These are phyloP conservation scores for Amanita rubescens DNA, from an alignment of 768 basidiomycete species.

Conservation along the genomic window DNA sequence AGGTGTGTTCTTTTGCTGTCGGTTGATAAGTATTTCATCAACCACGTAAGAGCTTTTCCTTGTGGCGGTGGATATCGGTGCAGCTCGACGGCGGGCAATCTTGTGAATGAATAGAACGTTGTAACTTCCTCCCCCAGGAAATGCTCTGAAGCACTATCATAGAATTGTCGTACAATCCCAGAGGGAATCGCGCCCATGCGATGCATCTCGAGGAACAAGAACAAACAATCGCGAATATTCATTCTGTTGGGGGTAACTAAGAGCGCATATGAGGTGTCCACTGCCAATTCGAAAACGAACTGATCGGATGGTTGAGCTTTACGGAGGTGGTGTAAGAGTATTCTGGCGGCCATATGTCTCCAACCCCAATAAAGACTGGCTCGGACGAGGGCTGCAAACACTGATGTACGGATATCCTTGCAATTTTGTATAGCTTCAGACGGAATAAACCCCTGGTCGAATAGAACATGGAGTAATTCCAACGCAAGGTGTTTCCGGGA, in stretches of 20 bases:
- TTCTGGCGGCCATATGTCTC: constrained; percentile 31
- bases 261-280: constrained; percentile 37
- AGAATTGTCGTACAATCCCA: constrained; percentile 39
- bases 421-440: constrained; percentile 34
- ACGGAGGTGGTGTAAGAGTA: constrained; percentile 28
- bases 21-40: constrained; percentile 39
- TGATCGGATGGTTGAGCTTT: constrained; percentile 11
- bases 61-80: constrained; percentile 45
- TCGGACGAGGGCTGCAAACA: constrained; percentile 41
- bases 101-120: constrained; percentile 40
- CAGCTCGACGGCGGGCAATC: constrained; percentile 22
- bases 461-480: constrained; percentile 41
- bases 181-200: constrained; percentile 31
- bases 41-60: constrained; percentile 38
- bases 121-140: constrained; percentile 28
- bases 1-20: constrained; percentile 35
- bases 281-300: constrained; percentile 26
- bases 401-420: constrained; percentile 37
- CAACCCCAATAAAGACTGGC: constrained; percentile 51
- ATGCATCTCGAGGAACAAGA: constrained; percentile 35
- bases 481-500: constrained; percentile 31
- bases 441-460: constrained; percentile 38
- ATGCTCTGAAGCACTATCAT: constrained; percentile 28
- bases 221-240: constrained; percentile 32
- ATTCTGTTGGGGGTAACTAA: constrained; percentile 27